Evolutionary conservation across 106 monocot species (phyloP).

Genomic region (Acorus gramineus): DNA sequence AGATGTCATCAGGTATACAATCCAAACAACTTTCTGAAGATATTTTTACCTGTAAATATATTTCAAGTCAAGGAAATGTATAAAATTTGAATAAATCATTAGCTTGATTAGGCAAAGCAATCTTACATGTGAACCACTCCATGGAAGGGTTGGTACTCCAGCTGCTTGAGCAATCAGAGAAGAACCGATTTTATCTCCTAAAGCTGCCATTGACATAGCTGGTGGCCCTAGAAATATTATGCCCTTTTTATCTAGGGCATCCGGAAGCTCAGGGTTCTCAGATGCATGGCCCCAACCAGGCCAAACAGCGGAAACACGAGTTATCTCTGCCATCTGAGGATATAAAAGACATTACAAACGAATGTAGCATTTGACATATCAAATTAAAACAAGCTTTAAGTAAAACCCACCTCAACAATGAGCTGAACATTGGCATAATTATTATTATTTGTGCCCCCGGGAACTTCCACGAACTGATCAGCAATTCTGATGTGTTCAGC

Average conservation of each 20-base stretch:
- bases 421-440: constrained; percentile 99
- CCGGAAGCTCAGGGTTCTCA: constrained; percentile 97
- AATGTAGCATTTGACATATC: not conserved
- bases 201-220: constrained; percentile 76
- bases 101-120: not conserved
- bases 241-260: constrained; percentile 68
- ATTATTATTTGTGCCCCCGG: constrained; percentile 96
- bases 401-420: constrained; percentile 77
- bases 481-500: constrained; percentile 98
- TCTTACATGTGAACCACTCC: constrained; percentile 98
- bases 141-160: constrained; percentile 92
- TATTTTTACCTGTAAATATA: constrained; percentile 50
- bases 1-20: constrained; percentile 83
- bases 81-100: not conserved
- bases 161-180: constrained; percentile 98
- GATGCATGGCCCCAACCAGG: constrained; percentile 99
- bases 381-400: not conserved
- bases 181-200: constrained; percentile 98
- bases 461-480: constrained; percentile 97
- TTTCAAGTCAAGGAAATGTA: not conserved
- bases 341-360: not conserved
- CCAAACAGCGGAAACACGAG: constrained; percentile 95
- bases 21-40: constrained; percentile 60
- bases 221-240: constrained; percentile 98
- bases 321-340: constrained; percentile 81